Evolutionary conservation across 2,329 filamentous ascomycete genomes (phyloP), one percentile per base, ranked within the genome.

Genomic region (Teratosphaeria epicoccoides): DNA sequence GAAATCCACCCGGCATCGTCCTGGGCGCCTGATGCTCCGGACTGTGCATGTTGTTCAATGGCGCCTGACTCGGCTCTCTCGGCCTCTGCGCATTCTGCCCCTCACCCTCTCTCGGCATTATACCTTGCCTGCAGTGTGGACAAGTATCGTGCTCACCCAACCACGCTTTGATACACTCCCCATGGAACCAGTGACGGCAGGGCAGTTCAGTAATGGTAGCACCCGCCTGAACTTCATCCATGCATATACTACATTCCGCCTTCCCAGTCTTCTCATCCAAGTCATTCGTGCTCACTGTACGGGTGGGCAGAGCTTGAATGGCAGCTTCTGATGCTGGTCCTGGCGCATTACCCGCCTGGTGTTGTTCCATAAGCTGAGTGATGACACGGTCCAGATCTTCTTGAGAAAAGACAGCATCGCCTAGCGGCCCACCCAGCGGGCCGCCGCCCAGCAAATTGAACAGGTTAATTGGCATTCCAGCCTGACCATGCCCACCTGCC

Each of bases 141-240:
- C 91, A 97, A 0, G 90, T 95, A 62, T 96, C 89, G 68, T 96
- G 90, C 68, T 95, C 87, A 61, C 79, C 81, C 49, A 97, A 72
- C 91, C 91, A 97, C 47, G 86, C 76, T 23, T 82, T 77, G 28
- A 93, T 86, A 62, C 91, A 97, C 24, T 80, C 74, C 52, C 84
- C 83, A 63, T 96, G 91, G 67, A 95, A 97, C 88, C 88, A 95
- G 65, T 98, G 93, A 53, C 82, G 85, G 70, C 93, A 98, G 0
- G 89, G 89, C 48, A 98, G 70, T 45, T 84, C 78, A 0, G 86
- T 80, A 4, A 91, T 87, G 64, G 87, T 82, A 25, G 87, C 82
- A 10, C 82, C 85, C 29, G 86, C 64, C 24, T 80, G 76, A 55
- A 94, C 84, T 24, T 87, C 80, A 51, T 96, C 89, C 74, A 97